These are phyloP conservation scores for Jimgerdemannia lactiflua DNA, from an alignment of 192 early-diverging fungal species.

Conservation along the genomic window DNA sequence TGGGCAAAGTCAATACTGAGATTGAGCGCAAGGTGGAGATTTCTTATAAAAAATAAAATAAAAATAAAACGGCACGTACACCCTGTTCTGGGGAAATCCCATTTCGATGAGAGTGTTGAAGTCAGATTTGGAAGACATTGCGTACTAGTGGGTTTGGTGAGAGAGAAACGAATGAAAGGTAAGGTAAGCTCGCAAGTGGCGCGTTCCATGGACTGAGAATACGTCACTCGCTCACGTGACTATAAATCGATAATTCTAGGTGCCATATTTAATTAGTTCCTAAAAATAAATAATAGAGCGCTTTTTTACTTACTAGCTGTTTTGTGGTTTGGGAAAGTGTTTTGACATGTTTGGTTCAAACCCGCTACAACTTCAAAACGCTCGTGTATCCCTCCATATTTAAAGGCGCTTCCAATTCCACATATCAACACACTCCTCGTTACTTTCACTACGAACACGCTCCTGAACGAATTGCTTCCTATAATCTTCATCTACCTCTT, in stretches of 20 bases:
- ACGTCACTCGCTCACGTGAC: neutral
- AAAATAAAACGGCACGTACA: neutral
- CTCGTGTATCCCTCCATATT: neutral
- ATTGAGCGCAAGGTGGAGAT: neutral
- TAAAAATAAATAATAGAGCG: neutral
- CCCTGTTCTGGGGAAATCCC: constrained; percentile 1
- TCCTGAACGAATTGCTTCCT: too few relatives aligned
- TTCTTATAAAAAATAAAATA: neutral
- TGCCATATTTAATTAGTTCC: too few relatives aligned
- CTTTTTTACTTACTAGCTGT: neutral
- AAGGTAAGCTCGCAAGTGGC: neutral
- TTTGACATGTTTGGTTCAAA: neutral
- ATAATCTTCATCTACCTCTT: too few relatives aligned
- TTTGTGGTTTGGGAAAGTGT: too few relatives aligned
- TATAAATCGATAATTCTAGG: neutral
- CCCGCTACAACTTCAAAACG: neutral
- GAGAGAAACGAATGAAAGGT: neutral
- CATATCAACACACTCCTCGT: neutral
- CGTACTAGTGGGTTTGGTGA: neutral
- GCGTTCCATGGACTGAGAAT: neutral
- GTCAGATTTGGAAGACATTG: neutral
- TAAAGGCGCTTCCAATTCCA: neutral
- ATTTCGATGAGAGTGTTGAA: neutral
- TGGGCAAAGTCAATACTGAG: neutral
- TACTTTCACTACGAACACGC: too few relatives aligned